Evolutionary conservation across 2,329 filamentous ascomycete species (phyloP), one percentile per base, ranked within the genome.

Genomic region (Aspergillus sp.): DNA sequence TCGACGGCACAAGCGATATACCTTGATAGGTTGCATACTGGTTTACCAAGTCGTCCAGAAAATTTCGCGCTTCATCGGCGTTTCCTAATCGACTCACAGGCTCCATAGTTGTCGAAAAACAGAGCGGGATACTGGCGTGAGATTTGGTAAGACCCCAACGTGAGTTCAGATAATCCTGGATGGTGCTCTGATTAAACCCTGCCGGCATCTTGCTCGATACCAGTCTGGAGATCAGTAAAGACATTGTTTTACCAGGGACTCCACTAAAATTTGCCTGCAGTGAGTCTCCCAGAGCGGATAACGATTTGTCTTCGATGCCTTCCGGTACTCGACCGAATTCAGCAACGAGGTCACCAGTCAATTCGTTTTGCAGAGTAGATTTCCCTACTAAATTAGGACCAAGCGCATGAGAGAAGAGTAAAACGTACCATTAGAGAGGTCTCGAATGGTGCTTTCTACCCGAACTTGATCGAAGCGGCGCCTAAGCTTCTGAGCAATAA

Each of bases 321-420:
- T 79, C 75, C 5, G 78, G 77, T 2, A 76, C 59, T 5, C 60
- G 64, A 8, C 74, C 76, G 57, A 80, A 77, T 58, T 80, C 77
- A 19, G 66, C 66, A 9, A 68, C 61, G 20, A 80, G 68, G 59
- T 79, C 76, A 2, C 77, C 78, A 11, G 75, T 70, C 52, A 79
- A 69, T 57, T 80, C 77, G 54, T 80, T 80, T 55, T 79, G 73
- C 2, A 80, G 64, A 1, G 77, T 79, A 2, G 78, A 80, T 52
- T 73, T 71, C 4, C 75, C 73, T 71, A 49, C 6, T 22, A 9
- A 33, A 54, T 58, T 53, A 55, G 57, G 45, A 51, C 27, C 8
- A 30, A n/a, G 15, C 11, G 6, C 7, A 40, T 17, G 34, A 33
- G 53, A 3, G 8, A 12, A 6, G 20, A 0, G 8, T 5, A 17